Conservation (phyloP, 129 eudicot genomes). For the Flaveria brownii region DNA sequence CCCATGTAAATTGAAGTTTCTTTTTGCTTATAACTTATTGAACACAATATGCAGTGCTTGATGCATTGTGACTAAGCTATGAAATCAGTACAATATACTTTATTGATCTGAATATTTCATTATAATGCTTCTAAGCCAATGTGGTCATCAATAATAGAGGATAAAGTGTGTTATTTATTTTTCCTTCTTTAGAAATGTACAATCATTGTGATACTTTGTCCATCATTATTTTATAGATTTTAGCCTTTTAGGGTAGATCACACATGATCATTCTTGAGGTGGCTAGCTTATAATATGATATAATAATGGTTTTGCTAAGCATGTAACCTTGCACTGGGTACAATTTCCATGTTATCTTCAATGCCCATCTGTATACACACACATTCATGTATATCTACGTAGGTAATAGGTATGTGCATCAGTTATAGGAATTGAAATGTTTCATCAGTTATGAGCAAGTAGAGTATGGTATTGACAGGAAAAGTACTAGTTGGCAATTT, state of each 20-base stretch:
- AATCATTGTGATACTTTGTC: background rate
- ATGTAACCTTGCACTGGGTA: background rate
- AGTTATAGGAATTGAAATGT: background rate
- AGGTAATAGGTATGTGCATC: background rate
- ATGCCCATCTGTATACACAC: background rate
- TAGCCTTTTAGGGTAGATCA: constrained; percentile 21
- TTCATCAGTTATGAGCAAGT: background rate
- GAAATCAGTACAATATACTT: background rate
- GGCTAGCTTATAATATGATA: background rate
- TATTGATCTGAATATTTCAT: constrained; percentile 6
- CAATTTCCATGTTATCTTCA: background rate
- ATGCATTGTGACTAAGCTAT: constrained; percentile 5
- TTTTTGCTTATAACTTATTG: constrained; percentile 8
- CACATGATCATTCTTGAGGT: background rate
- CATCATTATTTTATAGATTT: constrained; percentile 7
- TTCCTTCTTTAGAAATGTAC: background rate
- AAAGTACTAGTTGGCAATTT: background rate
- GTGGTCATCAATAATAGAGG: background rate
- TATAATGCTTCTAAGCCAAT: constrained; percentile 11
- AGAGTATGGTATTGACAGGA: background rate
- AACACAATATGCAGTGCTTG: background rate
- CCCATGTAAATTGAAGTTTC: constrained; percentile 13
- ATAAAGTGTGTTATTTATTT: background rate
- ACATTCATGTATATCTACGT: background rate
- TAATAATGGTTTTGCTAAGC: background rate